phyloP scores from a whole-genome alignment of 2,329 filamentous ascomycete genomes.

The Nothophoma quercina region DNA sequence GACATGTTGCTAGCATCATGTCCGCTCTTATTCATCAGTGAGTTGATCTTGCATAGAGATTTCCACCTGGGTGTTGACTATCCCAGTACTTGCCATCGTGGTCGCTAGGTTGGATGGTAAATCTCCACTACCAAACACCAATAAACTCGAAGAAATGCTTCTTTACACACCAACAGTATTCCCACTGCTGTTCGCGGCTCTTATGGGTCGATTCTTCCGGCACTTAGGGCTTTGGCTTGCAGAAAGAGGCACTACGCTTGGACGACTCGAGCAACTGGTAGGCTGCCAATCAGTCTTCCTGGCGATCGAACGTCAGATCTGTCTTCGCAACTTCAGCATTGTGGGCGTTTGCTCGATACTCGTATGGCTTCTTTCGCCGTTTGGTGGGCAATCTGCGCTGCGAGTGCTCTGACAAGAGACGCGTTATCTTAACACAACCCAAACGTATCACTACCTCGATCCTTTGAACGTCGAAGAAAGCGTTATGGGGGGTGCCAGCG shows the following conservation, averaged over 20 bases:
- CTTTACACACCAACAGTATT: slow-evolving; percentile 41
- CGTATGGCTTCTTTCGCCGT: slow-evolving; percentile 39
- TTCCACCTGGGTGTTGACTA: slow-evolving; percentile 7
- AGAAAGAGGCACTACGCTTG: slow-evolving; percentile 41
- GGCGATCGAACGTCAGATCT: slow-evolving; percentile 40
- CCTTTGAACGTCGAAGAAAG: slow-evolving; percentile 20
- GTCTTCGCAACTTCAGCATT: slow-evolving; percentile 32
- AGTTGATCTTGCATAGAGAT: not conserved
- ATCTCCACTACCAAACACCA: slow-evolving; percentile 23
- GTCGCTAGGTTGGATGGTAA: slow-evolving; percentile 33
- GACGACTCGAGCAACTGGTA: slow-evolving; percentile 38
- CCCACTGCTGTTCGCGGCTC: slow-evolving; percentile 39
- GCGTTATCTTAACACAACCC: slow-evolving; percentile 17
- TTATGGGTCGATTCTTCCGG: slow-evolving; percentile 41
- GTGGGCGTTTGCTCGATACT: slow-evolving; percentile 34
- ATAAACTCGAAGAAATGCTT: slow-evolving; percentile 24
- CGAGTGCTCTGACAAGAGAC: slow-evolving; percentile 30
- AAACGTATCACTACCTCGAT: slow-evolving; percentile 29
- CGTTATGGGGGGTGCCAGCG: slow-evolving; percentile 21
- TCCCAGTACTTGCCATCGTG: slow-evolving; percentile 32
- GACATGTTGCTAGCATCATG: slow-evolving; percentile 34
- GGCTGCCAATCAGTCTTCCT: slow-evolving; percentile 42
- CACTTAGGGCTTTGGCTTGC: slow-evolving; percentile 36
- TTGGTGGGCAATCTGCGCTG: slow-evolving; percentile 42
- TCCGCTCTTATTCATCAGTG: slow-evolving; percentile 40